phyloP scores from a whole-genome alignment of 768 basidiomycete species.

The Lentinula sp. region DNA sequence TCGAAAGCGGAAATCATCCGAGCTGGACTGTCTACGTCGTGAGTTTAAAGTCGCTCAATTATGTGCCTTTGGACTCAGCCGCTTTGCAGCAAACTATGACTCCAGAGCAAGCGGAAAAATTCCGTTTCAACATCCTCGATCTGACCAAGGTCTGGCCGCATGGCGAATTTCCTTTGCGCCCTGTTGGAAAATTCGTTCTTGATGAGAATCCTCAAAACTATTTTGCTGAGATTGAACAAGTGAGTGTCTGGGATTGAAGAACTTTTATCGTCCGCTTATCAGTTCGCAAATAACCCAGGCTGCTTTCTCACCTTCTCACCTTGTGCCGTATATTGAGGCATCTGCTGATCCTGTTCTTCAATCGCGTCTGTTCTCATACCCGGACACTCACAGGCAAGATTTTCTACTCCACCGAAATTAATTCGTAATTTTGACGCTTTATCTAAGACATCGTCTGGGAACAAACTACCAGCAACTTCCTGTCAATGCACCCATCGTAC shows the following conservation, averaged over 20 bases:
- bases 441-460: constrained; percentile 63
- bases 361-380: constrained; percentile 92
- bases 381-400: constrained; percentile 62
- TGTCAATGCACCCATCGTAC: constrained; percentile 72
- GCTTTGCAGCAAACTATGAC: constrained; percentile 82
- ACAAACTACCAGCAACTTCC: constrained; percentile 82
- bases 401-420: not conserved
- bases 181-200: constrained; percentile 79
- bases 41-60: constrained; percentile 18
- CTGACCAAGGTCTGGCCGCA: constrained; percentile 93
- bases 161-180: constrained; percentile 79
- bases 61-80: constrained; percentile 6
- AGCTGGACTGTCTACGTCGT: constrained; percentile 87
- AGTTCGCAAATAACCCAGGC: constrained; percentile 26
- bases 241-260: constrained; percentile 29
- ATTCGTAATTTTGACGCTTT: not conserved
- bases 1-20: constrained; percentile 76
- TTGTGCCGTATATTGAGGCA: constrained; percentile 84
- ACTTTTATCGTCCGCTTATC: not conserved
- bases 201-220: constrained; percentile 80
- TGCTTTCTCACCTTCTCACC: constrained; percentile 87
- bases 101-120: constrained; percentile 81
- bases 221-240: constrained; percentile 95
- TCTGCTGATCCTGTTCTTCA: constrained; percentile 91
- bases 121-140: constrained; percentile 88